Base-by-base conservation (phyloP, 768 basidiomycete species). In the Cystofilobasidium ferigula region DNA sequence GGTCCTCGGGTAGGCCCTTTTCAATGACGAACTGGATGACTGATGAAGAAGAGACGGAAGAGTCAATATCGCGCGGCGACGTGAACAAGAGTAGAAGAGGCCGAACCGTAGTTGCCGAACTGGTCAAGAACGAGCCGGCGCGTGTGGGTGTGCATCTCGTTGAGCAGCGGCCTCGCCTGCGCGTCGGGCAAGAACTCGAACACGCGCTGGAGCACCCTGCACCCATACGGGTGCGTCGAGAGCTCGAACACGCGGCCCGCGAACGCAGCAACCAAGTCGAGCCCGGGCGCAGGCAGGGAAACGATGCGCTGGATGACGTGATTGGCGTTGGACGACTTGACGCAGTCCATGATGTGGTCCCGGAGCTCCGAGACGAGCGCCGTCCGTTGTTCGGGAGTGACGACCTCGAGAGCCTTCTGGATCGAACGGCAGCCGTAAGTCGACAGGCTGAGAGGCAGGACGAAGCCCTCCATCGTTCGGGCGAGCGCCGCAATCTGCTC, bases 361-460 rank as follows among this genome's bases (percentile, higher is more conserved):
- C 89, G 85, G 48, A 97, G 79, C 76, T 90, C 89, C 63, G 79
- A 81, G 26, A 95, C 85, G 57, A 98, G 83, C 22, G 76, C 70
- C 22, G 79, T 79, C 76, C 93, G 89, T 70, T 93, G 87, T 60
- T 88, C 87, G 20, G 85, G 84, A 22, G 84, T 78, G 61, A 91
- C 80, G 72, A 81, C 83, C 72, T 97, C 92, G 26, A 98, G 80
- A 34, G 90, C 89, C 64, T 66, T 66, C 40, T 66, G 64, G 48
- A 74, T 73, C 68, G 67, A 98, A 92, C 94, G 84, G 76, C 94
- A 99, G 5, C 93, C 94, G 75, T 98, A 98, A 82, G 93, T 89
- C 73, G 97, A 88, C 63, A 87, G 78, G 13, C 91, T 87, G 61
- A 97, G 79, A 20, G 81, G 78, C 4, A 90, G 78, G 40, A 92